These are phyloP conservation scores for Plantago ovata DNA, from an alignment of 257 asterid species.

Conservation along the genomic window DNA sequence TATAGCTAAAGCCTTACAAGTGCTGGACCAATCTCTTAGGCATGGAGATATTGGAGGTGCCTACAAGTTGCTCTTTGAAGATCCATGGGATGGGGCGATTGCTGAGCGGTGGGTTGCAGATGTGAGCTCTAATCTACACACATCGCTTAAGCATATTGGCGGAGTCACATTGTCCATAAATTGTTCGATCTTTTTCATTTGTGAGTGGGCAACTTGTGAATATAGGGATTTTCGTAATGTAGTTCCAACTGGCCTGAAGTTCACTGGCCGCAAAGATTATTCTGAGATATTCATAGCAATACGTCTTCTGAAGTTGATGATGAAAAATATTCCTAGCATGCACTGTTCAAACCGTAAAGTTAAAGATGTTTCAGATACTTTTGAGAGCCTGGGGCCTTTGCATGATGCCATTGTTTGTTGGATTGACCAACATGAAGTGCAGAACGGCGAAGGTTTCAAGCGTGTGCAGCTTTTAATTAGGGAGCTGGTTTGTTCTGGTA, in stretches of 20 bases:
- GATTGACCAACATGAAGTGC: constrained; percentile 98
- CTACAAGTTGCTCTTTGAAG: constrained; percentile 63
- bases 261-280: constrained; percentile 82
- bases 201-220: constrained; percentile 99
- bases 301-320: constrained; percentile 78
- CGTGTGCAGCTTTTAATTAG: constrained; percentile 70
- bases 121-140: constrained; percentile 66
- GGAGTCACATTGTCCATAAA: constrained; percentile 49
- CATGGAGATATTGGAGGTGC: constrained; percentile 73
- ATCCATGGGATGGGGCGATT: constrained; percentile 62
- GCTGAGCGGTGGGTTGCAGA: constrained; percentile 85
- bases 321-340: constrained; percentile 41
- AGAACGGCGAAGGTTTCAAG: constrained; percentile 72
- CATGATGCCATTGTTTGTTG: constrained; percentile 93
- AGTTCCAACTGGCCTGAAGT: constrained; percentile 66
- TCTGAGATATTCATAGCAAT: constrained; percentile 75
- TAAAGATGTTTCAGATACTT: constrained; percentile 34
- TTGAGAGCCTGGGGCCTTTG: constrained; percentile 81
- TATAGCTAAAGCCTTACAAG: constrained; percentile 69
- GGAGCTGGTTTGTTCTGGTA: constrained; percentile 73
- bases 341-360: constrained; percentile 35
- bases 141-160: constrained; percentile 72
- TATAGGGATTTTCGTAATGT: constrained; percentile 74
- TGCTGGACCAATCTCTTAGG: constrained; percentile 71
- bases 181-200: constrained; percentile 80